Evolutionary conservation across 2,329 filamentous ascomycete genomes (phyloP).

Genomic region (Raffaelea albimanens): DNA sequence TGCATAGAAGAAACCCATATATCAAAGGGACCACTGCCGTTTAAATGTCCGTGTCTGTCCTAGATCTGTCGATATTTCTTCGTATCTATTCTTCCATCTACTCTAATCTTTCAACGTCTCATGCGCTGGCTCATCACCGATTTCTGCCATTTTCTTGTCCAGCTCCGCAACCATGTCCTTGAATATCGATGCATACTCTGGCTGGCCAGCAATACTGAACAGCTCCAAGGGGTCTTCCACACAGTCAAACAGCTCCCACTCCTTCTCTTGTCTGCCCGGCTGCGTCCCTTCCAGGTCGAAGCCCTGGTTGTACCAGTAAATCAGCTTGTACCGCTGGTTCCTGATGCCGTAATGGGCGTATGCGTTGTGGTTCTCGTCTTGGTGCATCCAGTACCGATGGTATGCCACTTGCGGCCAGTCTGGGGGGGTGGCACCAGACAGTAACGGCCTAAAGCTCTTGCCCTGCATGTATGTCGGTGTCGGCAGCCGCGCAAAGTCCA

Average conservation of each 20-base stretch:
- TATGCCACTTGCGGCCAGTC: conserved; percentile 43
- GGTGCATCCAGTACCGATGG: conserved; percentile 48
- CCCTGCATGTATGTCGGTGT: conserved; percentile 44
- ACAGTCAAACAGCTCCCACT: conserved; percentile 48
- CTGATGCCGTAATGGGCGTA: conserved; percentile 43
- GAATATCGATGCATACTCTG: conserved; percentile 27
- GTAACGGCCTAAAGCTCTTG: conserved; percentile 30
- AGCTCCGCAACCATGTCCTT: conserved; percentile 29
- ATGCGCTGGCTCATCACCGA: conserved; percentile 35
- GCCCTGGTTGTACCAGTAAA: conserved; percentile 47
- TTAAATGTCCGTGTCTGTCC: too few species aligned
- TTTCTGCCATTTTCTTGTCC: conserved; percentile 41
- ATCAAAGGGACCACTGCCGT: too few species aligned
- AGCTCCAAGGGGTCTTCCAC: conserved; percentile 38
- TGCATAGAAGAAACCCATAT: too few species aligned
- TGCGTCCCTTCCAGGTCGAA: conserved; percentile 34
- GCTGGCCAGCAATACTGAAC: conserved; percentile 34
- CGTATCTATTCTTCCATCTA: too few species aligned
- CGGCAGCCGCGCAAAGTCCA: conserved; percentile 32
- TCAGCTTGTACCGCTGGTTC: conserved; percentile 42
- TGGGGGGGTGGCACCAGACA: too few species aligned
- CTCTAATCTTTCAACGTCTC: too few species aligned
- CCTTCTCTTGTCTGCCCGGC: conserved; percentile 32
- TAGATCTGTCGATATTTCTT: too few species aligned
- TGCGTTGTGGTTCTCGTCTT: conserved; percentile 37